Evolutionary conservation across 305 asterid genomes (phyloP).

Genomic region (Fraxinus ornus): DNA sequence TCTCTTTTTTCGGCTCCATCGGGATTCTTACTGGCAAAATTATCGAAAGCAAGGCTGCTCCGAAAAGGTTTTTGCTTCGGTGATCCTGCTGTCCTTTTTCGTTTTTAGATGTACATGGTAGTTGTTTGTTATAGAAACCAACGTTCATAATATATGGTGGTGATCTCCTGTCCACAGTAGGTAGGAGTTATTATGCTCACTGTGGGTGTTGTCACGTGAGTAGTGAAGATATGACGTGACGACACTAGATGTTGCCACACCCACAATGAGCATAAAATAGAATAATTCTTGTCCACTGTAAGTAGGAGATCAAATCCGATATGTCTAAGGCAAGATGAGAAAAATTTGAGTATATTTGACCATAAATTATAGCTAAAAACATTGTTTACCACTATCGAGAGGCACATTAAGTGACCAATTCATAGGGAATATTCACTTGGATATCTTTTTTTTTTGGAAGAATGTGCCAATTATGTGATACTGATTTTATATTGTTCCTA

Average conservation of each 20-base stretch:
- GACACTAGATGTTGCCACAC: too few species aligned
- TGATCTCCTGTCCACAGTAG: too few species aligned
- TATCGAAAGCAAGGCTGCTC: not conserved
- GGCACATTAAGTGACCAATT: too few species aligned
- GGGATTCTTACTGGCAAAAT: not conserved
- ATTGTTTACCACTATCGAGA: too few species aligned
- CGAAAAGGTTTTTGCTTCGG: not conserved
- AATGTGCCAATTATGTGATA: not conserved
- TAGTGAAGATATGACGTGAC: too few species aligned
- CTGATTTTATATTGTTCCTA: not conserved
- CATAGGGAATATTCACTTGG: not conserved
- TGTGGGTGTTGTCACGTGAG: too few species aligned
- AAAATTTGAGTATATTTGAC: not conserved
- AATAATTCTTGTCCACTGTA: too few species aligned
- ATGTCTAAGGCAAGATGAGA: not conserved
- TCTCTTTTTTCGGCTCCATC: not conserved
- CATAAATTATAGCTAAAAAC: not conserved
- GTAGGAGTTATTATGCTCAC: too few species aligned
- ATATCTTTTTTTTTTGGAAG: not conserved
- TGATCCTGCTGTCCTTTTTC: not conserved
- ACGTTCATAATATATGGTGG: too few species aligned
- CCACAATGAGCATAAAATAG: too few species aligned
- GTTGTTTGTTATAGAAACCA: not conserved
- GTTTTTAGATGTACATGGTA: not conserved
- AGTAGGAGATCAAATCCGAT: too few species aligned